A percentile compares a stretch with the other conserved stretches of the same genome.
These are phyloP conservation scores for Phytopythium kandeliae DNA, from an alignment of 352 stramenopile genomes.

Conservation along the genomic window DNA sequence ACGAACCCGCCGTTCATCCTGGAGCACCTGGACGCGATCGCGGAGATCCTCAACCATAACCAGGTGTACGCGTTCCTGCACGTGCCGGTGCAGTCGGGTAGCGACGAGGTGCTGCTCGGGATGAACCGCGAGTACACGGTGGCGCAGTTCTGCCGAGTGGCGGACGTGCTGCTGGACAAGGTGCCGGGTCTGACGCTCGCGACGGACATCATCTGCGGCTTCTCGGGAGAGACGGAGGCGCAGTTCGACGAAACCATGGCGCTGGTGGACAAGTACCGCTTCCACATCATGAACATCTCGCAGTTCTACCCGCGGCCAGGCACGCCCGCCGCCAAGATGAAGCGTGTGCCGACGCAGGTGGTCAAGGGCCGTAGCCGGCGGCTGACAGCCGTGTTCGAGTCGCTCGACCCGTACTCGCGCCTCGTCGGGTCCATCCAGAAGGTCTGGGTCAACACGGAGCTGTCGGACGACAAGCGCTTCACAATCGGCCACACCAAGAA, in stretches of 20 bases:
- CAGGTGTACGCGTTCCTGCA: slow-evolving; percentile 89
- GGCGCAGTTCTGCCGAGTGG: slow-evolving; percentile 70
- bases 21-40: slow-evolving; percentile 81
- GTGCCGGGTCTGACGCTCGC: slow-evolving; percentile 83
- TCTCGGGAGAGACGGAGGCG: slow-evolving; percentile 84
- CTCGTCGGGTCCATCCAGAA: slow-evolving; percentile 57
- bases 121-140: slow-evolving; percentile 92
- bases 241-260: slow-evolving; percentile 88
- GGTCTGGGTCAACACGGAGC: slow-evolving; percentile 84
- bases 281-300: slow-evolving; percentile 92
- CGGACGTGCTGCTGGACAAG: slow-evolving; percentile 65
- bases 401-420: slow-evolving; percentile 69
- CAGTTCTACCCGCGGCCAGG: slow-evolving; percentile 91
- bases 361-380: slow-evolving; percentile 87
- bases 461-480: slow-evolving; percentile 67
- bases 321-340: slow-evolving; percentile 89
- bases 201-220: slow-evolving; percentile 93
- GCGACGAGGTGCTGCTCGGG: slow-evolving; percentile 75
- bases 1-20: slow-evolving; percentile 93
- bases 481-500: slow-evolving; percentile 89
- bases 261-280: slow-evolving; percentile 84
- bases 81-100: slow-evolving; percentile 89
- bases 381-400: slow-evolving; percentile 85
- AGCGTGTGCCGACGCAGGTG: slow-evolving; percentile 76
- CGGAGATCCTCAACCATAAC: slow-evolving; percentile 71